Conservation (phyloP, 495 filamentous ascomycete genomes). For the Haplographium delicatum region DNA sequence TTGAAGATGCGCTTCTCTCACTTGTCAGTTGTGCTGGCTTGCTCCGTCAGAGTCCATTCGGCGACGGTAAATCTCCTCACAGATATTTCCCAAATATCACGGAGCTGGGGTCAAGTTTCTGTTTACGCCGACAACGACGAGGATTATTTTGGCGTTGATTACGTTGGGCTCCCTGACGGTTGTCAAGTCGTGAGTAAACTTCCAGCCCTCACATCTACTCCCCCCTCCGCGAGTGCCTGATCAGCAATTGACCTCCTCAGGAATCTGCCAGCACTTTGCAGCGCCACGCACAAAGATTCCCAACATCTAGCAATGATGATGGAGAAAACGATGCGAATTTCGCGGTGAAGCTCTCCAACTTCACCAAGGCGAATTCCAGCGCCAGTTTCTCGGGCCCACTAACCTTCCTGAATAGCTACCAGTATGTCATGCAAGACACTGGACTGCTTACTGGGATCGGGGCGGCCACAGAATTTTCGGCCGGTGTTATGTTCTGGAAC, state of each 20-base stretch:
- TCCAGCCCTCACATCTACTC: not conserved
- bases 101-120: conserved; percentile 41
- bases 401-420: conserved; percentile 45
- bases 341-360: conserved; percentile 41
- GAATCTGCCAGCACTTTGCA: conserved; percentile 48
- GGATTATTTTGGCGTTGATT: conserved; percentile 35
- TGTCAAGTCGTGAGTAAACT: conserved; percentile 34
- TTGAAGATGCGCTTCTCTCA: no score
- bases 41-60: no score
- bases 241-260: conserved; percentile 18
- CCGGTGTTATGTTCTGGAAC: conserved; percentile 48
- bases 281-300: conserved; percentile 49
- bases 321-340: conserved; percentile 41
- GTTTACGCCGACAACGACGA: conserved; percentile 39
- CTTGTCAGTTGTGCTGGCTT: no score
- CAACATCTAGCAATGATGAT: conserved; percentile 35
- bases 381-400: conserved; percentile 39
- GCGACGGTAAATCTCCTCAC: conserved; percentile 17
- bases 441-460: conserved; percentile 40
- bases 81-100: conserved; percentile 25
- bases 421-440: conserved; percentile 39
- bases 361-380: conserved; percentile 31
- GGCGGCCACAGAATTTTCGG: conserved; percentile 43
- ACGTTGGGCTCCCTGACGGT: conserved; percentile 43
- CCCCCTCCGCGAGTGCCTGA: not conserved